Evolutionary conservation across 2,329 filamentous ascomycete species (phyloP).

Genomic region (Graphilbum sp.): DNA sequence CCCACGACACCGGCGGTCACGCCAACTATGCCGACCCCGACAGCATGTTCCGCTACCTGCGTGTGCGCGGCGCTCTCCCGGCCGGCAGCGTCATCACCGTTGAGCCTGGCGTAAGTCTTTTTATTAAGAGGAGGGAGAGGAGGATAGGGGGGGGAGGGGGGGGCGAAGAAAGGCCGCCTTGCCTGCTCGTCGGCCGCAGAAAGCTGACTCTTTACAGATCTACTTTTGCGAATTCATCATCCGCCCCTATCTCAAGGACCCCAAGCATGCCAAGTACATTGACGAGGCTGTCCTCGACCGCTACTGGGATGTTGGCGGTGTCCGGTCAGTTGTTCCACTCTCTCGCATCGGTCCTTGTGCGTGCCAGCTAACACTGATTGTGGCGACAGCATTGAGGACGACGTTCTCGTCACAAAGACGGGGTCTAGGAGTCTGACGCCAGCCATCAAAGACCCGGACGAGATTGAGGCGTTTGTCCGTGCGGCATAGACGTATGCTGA

Average conservation of each 20-base stretch:
- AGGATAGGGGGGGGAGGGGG: too few species aligned
- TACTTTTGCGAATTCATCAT: slow-evolving; percentile 91
- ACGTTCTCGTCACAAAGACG: slow-evolving; percentile 44
- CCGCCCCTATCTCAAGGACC: slow-evolving; percentile 58
- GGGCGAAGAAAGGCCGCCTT: too few species aligned
- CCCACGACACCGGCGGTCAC: slow-evolving; percentile 72
- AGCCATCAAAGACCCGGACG: slow-evolving; percentile 42
- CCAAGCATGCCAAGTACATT: slow-evolving; percentile 60
- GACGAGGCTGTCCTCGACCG: slow-evolving; percentile 53
- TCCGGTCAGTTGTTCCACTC: slow-evolving; percentile 33
- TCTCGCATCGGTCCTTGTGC: too few species aligned
- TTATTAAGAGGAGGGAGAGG: too few species aligned
- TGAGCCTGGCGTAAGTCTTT: slow-evolving; percentile 61
- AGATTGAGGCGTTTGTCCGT: slow-evolving; percentile 32
- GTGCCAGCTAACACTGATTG: too few species aligned
- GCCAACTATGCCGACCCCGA: slow-evolving; percentile 67
- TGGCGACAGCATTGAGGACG: slow-evolving; percentile 39
- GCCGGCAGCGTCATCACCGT: slow-evolving; percentile 79
- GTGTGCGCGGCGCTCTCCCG: slow-evolving; percentile 60
- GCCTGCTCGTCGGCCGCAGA: too few species aligned
- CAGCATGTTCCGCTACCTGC: slow-evolving; percentile 70
- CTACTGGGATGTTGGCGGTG: slow-evolving; percentile 72
- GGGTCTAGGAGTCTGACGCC: slow-evolving; percentile 50
- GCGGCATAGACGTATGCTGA: background rate
- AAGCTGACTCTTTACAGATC: slow-evolving; percentile 30